Base-by-base conservation (phyloP, 164 flowering plant species). In the Vitis cinerea region DNA sequence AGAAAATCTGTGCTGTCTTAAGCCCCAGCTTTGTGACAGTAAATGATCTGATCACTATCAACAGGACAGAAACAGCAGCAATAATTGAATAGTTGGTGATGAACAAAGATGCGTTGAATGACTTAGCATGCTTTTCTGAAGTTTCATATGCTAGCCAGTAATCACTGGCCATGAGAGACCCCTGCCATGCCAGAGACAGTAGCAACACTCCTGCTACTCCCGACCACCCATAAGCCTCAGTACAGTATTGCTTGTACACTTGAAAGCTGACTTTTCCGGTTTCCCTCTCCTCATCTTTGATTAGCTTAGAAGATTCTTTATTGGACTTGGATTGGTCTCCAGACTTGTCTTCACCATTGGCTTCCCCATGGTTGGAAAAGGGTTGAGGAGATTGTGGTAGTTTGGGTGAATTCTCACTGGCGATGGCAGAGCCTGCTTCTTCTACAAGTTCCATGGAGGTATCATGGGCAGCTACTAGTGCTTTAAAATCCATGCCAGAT, bases 61-160 rank as follows among this genome's bases (percentile, higher is more conserved):
- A 37, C 8, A 89, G 77, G 68, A 84, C 58, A 0, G 98, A 88
- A 70, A 83, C 60, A 8, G 44, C 84, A 14, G 90, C 91, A 65
- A 93, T 85, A 11, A 79, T 68, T 10, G 78, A 85, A 73, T 96
- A 96, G 51, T 89, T 79, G 0, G 67, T 64, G 54, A 93, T 89
- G 72, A 93, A 96, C 11, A 79, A 7, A 55, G 84, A 75, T 52
- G 98, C 88, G 29, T 81, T 73, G 66, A 96, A 93, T 4, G 81
- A 67, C 16, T 57, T 10, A 1, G 83, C 83, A n/a, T 74, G 86
- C 7, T 83, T 76, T 53, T 48, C 88, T 17, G 97, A 79, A 63
- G 99, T 96, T 81, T 93, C 96, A 68, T 83, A 88, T n/a, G 98
- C 93, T 59, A 96, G 74, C 99, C 99, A 96, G 68, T 92, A 96